These are phyloP conservation scores for Rhizomucor miehei DNA, from an alignment of 371 early-diverging fungal genomes.

Conservation along the genomic window DNA sequence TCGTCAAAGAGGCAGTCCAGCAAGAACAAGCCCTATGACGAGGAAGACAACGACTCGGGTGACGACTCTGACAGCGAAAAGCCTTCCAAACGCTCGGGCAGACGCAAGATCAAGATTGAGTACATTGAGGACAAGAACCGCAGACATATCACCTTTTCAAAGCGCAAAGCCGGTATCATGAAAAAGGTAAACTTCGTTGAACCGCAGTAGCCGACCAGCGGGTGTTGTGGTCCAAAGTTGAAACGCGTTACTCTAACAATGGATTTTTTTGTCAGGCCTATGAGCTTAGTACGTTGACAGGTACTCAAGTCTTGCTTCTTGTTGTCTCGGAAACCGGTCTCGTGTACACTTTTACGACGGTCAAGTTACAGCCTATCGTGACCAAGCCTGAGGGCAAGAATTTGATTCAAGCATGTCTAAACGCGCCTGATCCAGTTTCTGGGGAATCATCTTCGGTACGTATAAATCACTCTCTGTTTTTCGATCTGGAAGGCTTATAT, in stretches of 20 bases:
- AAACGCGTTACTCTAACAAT: constrained; percentile 1
- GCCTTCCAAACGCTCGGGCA: constrained; percentile 69
- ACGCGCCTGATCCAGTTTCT: constrained; percentile 67
- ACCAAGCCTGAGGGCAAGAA: constrained; percentile 93
- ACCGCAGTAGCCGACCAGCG: background rate
- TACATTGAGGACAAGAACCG: constrained; percentile 95
- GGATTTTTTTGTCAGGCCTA: constrained; percentile 69
- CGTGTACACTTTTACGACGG: constrained; percentile 98
- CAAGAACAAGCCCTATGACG: too few relatives aligned
- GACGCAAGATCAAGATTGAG: constrained; percentile 96
- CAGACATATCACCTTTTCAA: constrained; percentile 97
- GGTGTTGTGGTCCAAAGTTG: constrained; percentile 1
- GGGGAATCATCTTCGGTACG: constrained; percentile 20
- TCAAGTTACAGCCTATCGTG: constrained; percentile 94
- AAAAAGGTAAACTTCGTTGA: constrained; percentile 72
- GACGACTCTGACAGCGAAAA: constrained; percentile 43
- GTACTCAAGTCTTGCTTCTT: constrained; percentile 94
- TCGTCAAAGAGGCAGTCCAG: too few relatives aligned
- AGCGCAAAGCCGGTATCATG: constrained; percentile 99
- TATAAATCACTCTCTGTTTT: background rate
- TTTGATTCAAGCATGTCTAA: constrained; percentile 94
- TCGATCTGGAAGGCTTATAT: background rate
- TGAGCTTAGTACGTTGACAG: constrained; percentile 95
- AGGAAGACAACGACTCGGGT: constrained; percentile 31
- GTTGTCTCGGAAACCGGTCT: constrained; percentile 98